phyloP scores from a whole-genome alignment of 1,284 basidiomycete species.

The Rhodotorula sp. region DNA sequence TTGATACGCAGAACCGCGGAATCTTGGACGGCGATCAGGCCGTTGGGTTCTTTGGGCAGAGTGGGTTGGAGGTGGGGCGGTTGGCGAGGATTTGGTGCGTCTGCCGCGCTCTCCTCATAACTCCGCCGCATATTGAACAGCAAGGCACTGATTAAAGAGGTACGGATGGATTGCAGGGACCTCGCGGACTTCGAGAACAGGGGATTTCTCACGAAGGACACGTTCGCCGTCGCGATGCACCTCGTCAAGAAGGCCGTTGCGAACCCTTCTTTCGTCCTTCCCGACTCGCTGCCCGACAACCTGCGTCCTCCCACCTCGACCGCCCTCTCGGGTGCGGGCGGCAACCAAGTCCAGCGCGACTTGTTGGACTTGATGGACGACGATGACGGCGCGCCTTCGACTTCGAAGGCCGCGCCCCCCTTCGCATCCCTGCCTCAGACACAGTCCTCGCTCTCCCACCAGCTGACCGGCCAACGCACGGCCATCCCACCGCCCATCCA shows the following conservation, averaged over 20 bases:
- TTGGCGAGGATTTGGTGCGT: slow-evolving; percentile 88
- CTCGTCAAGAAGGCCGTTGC: slow-evolving; percentile 80
- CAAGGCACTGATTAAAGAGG: not conserved
- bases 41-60: slow-evolving; percentile 94
- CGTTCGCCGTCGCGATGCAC: slow-evolving; percentile 95
- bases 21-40: slow-evolving; percentile 90
- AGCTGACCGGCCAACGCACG: not conserved
- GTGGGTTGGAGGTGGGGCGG: slow-evolving; percentile 75
- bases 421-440: slow-evolving; percentile 31
- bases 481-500: too few relatives aligned
- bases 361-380: slow-evolving; percentile 61
- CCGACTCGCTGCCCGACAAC: slow-evolving; percentile 65
- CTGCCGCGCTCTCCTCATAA: not conserved
- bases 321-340: slow-evolving; percentile 64
- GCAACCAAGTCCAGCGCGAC: slow-evolving; percentile 47
- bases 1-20: slow-evolving; percentile 74
- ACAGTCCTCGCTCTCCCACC: not conserved
- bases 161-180: slow-evolving; percentile 64
- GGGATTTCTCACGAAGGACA: slow-evolving; percentile 82
- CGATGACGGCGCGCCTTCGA: slow-evolving; percentile 54
- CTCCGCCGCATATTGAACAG: not conserved
- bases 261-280: slow-evolving; percentile 57
- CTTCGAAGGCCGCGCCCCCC: slow-evolving; percentile 54
- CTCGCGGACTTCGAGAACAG: slow-evolving; percentile 87
- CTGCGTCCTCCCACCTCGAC: slow-evolving; percentile 54